Evolutionary conservation across 2,329 filamentous ascomycete species (phyloP).

Genomic region (Pseudogymnoascus sp.): DNA sequence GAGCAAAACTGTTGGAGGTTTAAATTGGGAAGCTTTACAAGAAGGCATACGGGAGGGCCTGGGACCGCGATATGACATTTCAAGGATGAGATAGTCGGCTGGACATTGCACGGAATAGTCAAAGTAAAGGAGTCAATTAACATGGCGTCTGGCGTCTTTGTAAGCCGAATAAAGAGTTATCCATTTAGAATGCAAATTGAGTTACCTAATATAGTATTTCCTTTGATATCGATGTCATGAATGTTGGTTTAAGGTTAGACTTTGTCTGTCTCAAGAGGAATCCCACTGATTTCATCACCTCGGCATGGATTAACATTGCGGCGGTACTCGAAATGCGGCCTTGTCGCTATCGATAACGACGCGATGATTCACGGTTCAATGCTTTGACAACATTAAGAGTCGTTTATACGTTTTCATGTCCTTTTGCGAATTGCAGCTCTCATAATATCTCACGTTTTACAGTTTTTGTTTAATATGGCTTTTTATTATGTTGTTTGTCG

Average conservation of each 20-base stretch:
- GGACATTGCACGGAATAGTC: not conserved
- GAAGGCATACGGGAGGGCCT: slow-evolving; percentile 24
- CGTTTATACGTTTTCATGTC: not conserved
- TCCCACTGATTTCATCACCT: not conserved
- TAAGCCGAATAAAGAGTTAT: not conserved
- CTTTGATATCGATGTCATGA: not conserved
- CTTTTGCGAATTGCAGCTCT: not conserved
- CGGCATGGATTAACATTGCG: not conserved
- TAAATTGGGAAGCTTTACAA: slow-evolving; percentile 24
- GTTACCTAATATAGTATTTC: not conserved
- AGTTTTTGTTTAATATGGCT: not conserved
- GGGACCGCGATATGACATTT: slow-evolving; percentile 17
- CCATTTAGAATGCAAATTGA: not conserved
- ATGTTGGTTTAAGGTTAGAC: slow-evolving; percentile 3
- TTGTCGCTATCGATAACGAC: slow-evolving; percentile 8
- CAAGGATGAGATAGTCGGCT: not conserved
- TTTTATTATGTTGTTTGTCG: not conserved
- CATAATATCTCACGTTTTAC: not conserved
- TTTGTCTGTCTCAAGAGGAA: not conserved
- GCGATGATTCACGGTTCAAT: not conserved
- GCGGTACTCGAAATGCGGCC: not conserved
- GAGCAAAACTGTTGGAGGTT: slow-evolving; percentile 19
- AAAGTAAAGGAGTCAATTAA: not conserved
- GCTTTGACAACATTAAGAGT: not conserved
- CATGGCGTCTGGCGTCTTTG: not conserved